Conservation (phyloP, 257 asterid species). For the Euphrasia confusa region DNA sequence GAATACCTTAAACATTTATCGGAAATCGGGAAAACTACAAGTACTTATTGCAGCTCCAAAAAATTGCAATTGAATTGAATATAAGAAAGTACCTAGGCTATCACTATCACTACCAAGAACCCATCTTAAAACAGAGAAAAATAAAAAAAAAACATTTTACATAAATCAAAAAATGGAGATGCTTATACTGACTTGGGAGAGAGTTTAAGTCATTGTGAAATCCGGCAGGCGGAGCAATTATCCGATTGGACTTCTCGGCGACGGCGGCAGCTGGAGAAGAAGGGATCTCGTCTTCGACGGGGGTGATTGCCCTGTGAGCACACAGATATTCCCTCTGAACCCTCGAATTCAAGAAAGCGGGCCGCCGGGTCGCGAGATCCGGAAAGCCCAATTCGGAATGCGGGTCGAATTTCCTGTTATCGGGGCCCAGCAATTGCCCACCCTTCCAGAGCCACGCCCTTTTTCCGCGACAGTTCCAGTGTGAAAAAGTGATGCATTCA, state of each 20-base stretch:
- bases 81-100: not conserved
- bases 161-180: not conserved
- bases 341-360: conserved; percentile 41
- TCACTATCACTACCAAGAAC: conserved; percentile 18
- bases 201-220: conserved; percentile 69
- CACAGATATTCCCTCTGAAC: conserved; percentile 37
- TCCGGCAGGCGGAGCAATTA: conserved; percentile 28
- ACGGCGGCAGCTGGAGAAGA: conserved; percentile 34
- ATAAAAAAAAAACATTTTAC: not conserved
- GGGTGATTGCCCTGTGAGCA: conserved; percentile 37
- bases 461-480: conserved; percentile 33
- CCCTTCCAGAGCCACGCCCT: conserved; percentile 37
- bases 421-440: conserved; percentile 35
- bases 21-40: not conserved
- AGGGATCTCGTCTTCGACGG: conserved; percentile 59
- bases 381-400: conserved; percentile 34
- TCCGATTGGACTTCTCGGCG: conserved; percentile 27
- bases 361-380: conserved; percentile 25
- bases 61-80: not conserved
- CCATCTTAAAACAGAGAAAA: conserved; percentile 3
- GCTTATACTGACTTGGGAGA: conserved; percentile 66
- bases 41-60: not conserved
- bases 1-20: conserved; percentile 1
- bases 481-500: conserved; percentile 23
- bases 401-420: conserved; percentile 20